Conservation (phyloP, 2,329 filamentous ascomycete genomes). For the Beauveria sp. region DNA sequence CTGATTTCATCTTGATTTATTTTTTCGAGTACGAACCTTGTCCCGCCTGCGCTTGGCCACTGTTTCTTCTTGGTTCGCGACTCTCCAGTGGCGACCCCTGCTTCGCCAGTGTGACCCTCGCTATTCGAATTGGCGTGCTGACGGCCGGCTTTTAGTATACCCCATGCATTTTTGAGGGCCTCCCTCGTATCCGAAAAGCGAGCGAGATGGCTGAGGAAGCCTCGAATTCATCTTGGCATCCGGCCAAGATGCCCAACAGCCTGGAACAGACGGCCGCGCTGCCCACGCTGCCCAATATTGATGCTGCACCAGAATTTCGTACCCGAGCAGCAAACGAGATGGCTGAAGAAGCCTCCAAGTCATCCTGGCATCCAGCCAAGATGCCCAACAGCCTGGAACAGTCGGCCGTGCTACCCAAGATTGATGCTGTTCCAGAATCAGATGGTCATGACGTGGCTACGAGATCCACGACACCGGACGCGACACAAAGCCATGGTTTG, state of each 20-base stretch:
- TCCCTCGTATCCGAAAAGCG: conserved; percentile 12
- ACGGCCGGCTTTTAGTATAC: conserved; percentile 7
- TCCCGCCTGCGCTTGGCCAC: neutral
- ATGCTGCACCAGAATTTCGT: neutral
- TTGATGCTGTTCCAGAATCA: neutral
- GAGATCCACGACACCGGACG: conserved; percentile 1
- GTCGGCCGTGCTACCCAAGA: neutral
- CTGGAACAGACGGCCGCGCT: conserved; percentile 6
- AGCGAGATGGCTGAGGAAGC: conserved; percentile 28
- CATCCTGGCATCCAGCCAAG: conserved; percentile 34
- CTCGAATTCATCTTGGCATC: conserved; percentile 31
- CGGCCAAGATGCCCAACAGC: conserved; percentile 31
- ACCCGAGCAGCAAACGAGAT: conserved; percentile 18
- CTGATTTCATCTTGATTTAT: neutral
- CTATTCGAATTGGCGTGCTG: neutral
- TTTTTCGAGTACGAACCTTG: neutral
- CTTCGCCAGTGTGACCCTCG: neutral
- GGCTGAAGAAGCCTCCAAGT: conserved; percentile 27
- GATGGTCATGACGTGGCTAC: neutral
- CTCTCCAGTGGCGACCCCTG: conserved; percentile 1
- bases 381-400: conserved; percentile 26
- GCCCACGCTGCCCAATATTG: neutral
- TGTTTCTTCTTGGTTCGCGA: neutral
- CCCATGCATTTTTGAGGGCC: conserved; percentile 9
- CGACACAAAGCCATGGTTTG: neutral